These are phyloP conservation scores for Fusarium albidum DNA, from an alignment of 2,329 filamentous ascomycete species.

Conservation along the genomic window DNA sequence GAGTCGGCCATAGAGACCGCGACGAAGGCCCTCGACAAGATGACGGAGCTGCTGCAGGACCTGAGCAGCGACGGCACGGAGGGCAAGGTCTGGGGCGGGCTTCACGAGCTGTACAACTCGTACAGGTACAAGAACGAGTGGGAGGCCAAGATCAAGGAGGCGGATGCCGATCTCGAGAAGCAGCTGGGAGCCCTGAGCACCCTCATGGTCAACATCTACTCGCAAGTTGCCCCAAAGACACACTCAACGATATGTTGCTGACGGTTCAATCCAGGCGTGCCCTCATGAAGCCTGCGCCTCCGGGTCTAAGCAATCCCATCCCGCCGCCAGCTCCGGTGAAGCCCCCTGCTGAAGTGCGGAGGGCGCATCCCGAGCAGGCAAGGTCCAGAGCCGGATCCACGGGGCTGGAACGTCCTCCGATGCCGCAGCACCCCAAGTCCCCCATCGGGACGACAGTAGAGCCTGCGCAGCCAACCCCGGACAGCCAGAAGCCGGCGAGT, in stretches of 20 bases:
- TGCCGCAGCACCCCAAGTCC: conserved; percentile 9
- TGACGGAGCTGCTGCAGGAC: conserved; percentile 43
- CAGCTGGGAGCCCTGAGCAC: conserved; percentile 40
- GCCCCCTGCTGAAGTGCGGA: neutral
- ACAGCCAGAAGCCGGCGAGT: neutral
- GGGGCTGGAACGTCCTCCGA: conserved; percentile 24
- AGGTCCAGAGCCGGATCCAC: conserved; percentile 10
- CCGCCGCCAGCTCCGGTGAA: conserved; percentile 25
- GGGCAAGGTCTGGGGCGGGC: conserved; percentile 29
- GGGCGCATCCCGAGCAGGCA: neutral
- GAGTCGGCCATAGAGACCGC: conserved; percentile 40
- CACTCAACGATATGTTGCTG: neutral
- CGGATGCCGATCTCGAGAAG: conserved; percentile 42
- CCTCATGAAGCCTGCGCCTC: conserved; percentile 41
- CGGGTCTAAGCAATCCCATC: conserved; percentile 16
- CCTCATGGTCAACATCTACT: conserved; percentile 46
- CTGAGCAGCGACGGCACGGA: conserved; percentile 37
- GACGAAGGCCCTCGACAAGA: conserved; percentile 36
- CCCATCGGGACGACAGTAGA: neutral
- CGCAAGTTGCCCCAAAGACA: conserved; percentile 33
- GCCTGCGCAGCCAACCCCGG: neutral
- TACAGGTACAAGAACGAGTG: conserved; percentile 45
- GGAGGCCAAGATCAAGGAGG: conserved; percentile 43
- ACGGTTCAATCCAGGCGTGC: conserved; percentile 31
- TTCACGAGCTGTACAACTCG: conserved; percentile 45